Percentiles rank a stretch among this genome's conserved stretches.
phyloP scores from a whole-genome alignment of 2,329 filamentous ascomycete genomes.

The Xenoacremonium recifei region DNA sequence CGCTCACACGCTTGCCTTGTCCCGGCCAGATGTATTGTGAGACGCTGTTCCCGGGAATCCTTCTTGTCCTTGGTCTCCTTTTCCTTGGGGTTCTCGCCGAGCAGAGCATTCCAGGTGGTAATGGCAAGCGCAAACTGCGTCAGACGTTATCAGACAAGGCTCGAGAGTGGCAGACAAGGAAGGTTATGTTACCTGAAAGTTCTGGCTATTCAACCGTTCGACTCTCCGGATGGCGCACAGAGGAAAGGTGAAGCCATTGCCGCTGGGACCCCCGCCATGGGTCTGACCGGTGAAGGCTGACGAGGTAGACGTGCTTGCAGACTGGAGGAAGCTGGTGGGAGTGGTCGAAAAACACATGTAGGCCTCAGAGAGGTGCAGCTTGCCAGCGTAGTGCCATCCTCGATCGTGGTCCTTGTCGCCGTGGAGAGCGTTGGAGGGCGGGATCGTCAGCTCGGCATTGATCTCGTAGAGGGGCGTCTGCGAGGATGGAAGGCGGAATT shows the following conservation, averaged over 20 bases:
- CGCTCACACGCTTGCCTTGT: slow-evolving; percentile 87
- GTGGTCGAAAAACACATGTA: slow-evolving; percentile 97
- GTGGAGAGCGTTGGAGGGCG: slow-evolving; percentile 66
- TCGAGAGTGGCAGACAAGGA: slow-evolving; percentile 2
- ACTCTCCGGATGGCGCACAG: slow-evolving; percentile 89
- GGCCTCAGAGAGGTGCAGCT: slow-evolving; percentile 89
- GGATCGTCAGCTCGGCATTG: slow-evolving; percentile 89
- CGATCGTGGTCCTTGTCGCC: slow-evolving; percentile 69
- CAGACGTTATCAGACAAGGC: slow-evolving; percentile 3
- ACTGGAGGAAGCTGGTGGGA: slow-evolving; percentile 79
- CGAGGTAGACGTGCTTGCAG: slow-evolving; percentile 75
- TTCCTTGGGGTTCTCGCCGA: slow-evolving; percentile 55
- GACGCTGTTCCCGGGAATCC: slow-evolving; percentile 67
- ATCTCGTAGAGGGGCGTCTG: slow-evolving; percentile 96
- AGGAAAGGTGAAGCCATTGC: slow-evolving; percentile 94
- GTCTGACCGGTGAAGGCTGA: slow-evolving; percentile 89
- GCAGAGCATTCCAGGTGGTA: slow-evolving; percentile 86
- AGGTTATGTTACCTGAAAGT: slow-evolving; percentile 58
- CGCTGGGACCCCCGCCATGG: slow-evolving; percentile 85
- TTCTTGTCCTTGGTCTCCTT: slow-evolving; percentile 43
- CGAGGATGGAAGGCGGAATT: slow-evolving; percentile 90
- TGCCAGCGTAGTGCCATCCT: slow-evolving; percentile 87
- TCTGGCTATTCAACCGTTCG: slow-evolving; percentile 89
- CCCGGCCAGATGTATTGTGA: slow-evolving; percentile 88
- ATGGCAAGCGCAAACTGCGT: slow-evolving; percentile 82